A percentile compares a stretch with the other conserved stretches of the same genome.
These are phyloP conservation scores for Trichophyton benhamiae DNA, from an alignment of 2,329 filamentous ascomycete genomes.

Conservation along the genomic window DNA sequence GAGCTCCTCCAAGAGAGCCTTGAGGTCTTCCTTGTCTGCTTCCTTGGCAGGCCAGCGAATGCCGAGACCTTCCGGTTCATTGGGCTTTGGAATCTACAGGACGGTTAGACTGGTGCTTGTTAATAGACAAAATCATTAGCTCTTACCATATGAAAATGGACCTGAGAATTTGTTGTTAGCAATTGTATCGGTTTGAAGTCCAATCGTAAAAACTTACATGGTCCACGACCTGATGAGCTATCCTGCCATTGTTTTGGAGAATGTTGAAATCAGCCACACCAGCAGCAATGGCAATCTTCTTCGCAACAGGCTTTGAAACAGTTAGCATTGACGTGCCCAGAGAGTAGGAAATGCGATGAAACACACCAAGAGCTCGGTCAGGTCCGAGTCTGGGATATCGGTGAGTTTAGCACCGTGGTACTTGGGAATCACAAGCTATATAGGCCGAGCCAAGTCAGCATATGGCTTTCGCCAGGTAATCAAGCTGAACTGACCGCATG, in stretches of 20 bases:
- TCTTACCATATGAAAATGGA: slow-evolving; percentile 84
- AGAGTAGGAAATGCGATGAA: neutral
- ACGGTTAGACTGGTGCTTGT: neutral
- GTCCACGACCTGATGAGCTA: slow-evolving; percentile 84
- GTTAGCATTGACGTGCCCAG: neutral
- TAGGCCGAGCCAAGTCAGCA: neutral
- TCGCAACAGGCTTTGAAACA: slow-evolving; percentile 54
- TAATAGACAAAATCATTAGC: neutral
- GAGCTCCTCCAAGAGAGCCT: slow-evolving; percentile 67
- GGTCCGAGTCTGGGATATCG: slow-evolving; percentile 82
- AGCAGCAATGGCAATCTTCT: slow-evolving; percentile 68
- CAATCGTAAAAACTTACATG: slow-evolving; percentile 51
- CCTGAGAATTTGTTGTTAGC: slow-evolving; percentile 35
- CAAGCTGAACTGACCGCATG: slow-evolving; percentile 58
- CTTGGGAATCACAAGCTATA: slow-evolving; percentile 92
- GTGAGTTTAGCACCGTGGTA: slow-evolving; percentile 80
- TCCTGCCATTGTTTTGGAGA: slow-evolving; percentile 85
- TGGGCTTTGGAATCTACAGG: slow-evolving; percentile 80
- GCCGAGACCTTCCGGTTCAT: slow-evolving; percentile 62
- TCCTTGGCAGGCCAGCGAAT: slow-evolving; percentile 67
- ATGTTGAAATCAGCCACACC: slow-evolving; percentile 80
- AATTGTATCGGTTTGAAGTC: slow-evolving; percentile 4
- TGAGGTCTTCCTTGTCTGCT: slow-evolving; percentile 70
- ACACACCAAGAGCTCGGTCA: slow-evolving; percentile 66
- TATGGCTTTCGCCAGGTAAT: neutral